Evolutionary conservation across 2,329 filamentous ascomycete genomes (phyloP), one percentile per base, ranked within the genome.

Genomic region (Elsinoe arachidis): DNA sequence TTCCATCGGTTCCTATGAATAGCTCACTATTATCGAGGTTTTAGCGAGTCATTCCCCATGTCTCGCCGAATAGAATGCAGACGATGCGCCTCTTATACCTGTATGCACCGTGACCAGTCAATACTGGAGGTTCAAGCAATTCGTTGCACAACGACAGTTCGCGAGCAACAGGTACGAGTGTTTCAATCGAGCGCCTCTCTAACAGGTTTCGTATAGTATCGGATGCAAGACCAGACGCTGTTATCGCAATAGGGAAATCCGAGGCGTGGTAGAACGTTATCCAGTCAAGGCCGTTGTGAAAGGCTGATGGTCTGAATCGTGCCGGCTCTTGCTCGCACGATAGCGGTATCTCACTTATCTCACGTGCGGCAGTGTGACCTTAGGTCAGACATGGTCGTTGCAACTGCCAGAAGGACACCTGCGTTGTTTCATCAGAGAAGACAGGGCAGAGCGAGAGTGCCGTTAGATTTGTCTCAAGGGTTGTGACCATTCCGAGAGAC

Each of bases 401-500:
- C 33, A 53, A 11, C 49, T 37, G 49, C 35, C 49, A 26, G 12
- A 39, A 39, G 34, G 49, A 30, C 49, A 39, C 35, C 21, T 15
- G 34, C 14, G 49, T 33, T 39, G 49, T 35, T 53, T 23, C 49
- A 26, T 23, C 19, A 53, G 15, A 21, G 33, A 37, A 39, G 14
- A 15, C 5, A 33, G 33, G 49, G 26, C 21, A 53, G 39, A 38
- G 34, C 33, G 23, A 34, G 38, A 39, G 33, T 39, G 33, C 49
- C 49, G 49, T 53, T 53, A 38, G 34, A 38, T 34, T 53, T 53
- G 49, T 53, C 49, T 53, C 49, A 53, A 30, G 49, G 49, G 33
- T 21, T 9, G 6, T 14, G 6, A 35, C 17, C 34, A 53, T 53
- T 35, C 49, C 49, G 34, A 39, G 9, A 17, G n/a, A 19, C 15